Conservation (phyloP, 164 flowering plant genomes). For the Aristolochia contorta region DNA sequence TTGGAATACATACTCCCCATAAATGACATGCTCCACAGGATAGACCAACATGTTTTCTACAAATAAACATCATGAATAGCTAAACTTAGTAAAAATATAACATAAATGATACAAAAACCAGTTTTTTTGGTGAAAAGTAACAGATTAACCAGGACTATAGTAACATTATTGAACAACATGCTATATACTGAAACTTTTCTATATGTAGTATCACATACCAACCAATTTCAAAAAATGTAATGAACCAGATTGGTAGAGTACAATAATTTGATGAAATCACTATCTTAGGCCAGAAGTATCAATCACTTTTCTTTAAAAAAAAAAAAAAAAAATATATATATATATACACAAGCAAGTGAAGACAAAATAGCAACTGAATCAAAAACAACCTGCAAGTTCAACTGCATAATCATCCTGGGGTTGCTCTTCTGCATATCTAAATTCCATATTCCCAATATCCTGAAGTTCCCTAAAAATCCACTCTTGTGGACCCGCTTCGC, state of each 20-base stretch:
- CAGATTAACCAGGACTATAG: neutral
- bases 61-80: neutral
- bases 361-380: no score
- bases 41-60: conserved; percentile 68
- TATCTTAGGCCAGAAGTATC: no score
- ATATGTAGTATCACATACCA: no score
- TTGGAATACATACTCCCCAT: conserved; percentile 75
- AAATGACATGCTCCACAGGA: conserved; percentile 79
- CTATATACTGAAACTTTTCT: no score
- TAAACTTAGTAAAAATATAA: neutral
- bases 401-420: conserved; percentile 98
- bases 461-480: conserved; percentile 95
- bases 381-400: conserved; percentile 98
- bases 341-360: no score
- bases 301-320: no score
- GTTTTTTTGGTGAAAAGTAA: no score
- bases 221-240: neutral
- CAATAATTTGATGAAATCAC: no score
- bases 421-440: conserved; percentile 85
- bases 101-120: neutral
- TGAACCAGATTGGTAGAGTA: neutral
- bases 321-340: no score
- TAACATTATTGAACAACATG: no score
- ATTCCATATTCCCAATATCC: conserved; percentile 91
- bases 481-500: conserved; percentile 57